Conservation (phyloP, 73 alveolate species). For the Breviolum minutum region DNA sequence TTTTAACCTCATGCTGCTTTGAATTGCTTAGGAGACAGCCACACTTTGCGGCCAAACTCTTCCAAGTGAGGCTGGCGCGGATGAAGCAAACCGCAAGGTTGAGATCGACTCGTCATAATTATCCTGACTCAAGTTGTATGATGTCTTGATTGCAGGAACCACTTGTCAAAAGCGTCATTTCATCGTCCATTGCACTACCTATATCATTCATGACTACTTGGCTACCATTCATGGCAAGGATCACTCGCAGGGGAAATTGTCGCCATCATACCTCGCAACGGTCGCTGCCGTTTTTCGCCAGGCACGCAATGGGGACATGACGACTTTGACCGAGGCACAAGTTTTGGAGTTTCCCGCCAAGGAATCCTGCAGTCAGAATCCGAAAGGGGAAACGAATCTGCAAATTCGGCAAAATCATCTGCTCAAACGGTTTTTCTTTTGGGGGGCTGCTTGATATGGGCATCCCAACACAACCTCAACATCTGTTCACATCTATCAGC, state of each 20-base stretch:
- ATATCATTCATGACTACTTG: background rate
- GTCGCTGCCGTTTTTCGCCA: no score
- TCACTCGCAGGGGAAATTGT: constrained; percentile 86
- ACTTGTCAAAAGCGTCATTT: background rate
- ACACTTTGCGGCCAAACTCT: background rate
- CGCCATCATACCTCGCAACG: constrained; percentile 88
- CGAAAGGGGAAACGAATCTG: background rate
- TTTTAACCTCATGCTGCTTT: constrained; percentile 30
- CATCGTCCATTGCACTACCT: background rate
- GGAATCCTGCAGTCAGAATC: constrained; percentile 37
- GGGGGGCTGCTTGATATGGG: background rate
- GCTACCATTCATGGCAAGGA: no score
- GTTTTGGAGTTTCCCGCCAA: constrained; percentile 90
- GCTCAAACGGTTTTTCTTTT: background rate
- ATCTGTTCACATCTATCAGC: background rate
- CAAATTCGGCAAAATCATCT: no score
- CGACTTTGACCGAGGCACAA: constrained; percentile 15
- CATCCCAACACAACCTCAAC: background rate
- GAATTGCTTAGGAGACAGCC: background rate
- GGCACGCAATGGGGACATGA: background rate
- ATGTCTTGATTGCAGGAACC: background rate
- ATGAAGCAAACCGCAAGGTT: constrained; percentile 81
- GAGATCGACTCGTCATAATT: constrained; percentile 85
- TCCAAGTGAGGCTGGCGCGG: constrained; percentile 20
- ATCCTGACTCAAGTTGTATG: background rate